A percentile compares a stretch with the other conserved stretches of the same genome.
phyloP scores from a whole-genome alignment of 345 rosid genomes.

The Eucalyptus marginata region DNA sequence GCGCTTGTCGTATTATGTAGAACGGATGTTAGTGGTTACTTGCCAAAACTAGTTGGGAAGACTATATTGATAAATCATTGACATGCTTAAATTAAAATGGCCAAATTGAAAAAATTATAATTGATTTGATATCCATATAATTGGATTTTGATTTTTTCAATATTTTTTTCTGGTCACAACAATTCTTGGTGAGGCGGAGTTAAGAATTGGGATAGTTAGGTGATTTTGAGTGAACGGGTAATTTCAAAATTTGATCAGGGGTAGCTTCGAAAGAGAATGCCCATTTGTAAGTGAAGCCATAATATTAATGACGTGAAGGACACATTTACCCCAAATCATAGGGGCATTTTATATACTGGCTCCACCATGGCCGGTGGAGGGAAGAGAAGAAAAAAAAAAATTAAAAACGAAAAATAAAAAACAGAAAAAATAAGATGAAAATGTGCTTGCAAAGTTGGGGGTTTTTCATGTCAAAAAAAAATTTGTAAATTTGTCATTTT shows the following conservation, averaged over 20 bases:
- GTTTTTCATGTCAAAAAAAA: too few species aligned
- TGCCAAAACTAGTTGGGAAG: rapidly evolving
- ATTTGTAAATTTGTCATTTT: too few species aligned
- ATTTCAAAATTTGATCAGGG: neutral
- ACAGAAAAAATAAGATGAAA: too few species aligned
- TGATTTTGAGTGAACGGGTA: neutral
- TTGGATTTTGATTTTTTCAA: neutral
- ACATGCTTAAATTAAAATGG: neutral
- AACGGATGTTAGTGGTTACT: rapidly evolving
- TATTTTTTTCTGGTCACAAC: neutral
- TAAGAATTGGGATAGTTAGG: neutral
- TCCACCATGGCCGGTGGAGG: too few species aligned
- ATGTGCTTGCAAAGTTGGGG: too few species aligned
- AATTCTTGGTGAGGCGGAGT: neutral
- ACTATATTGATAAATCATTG: neutral
- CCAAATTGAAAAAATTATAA: rapidly evolving
- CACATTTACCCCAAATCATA: too few species aligned
- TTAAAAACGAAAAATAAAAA: too few species aligned
- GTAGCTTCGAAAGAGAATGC: neutral
- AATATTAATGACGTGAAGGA: neutral
- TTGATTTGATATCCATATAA: rapidly evolving
- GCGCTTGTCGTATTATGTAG: rapidly evolving
- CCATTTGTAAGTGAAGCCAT: neutral
- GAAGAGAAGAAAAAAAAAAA: too few species aligned
- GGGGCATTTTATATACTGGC: too few species aligned